Base-by-base conservation (phyloP, 2,329 filamentous ascomycete genomes). In the Chrysoporthe puriensis region DNA sequence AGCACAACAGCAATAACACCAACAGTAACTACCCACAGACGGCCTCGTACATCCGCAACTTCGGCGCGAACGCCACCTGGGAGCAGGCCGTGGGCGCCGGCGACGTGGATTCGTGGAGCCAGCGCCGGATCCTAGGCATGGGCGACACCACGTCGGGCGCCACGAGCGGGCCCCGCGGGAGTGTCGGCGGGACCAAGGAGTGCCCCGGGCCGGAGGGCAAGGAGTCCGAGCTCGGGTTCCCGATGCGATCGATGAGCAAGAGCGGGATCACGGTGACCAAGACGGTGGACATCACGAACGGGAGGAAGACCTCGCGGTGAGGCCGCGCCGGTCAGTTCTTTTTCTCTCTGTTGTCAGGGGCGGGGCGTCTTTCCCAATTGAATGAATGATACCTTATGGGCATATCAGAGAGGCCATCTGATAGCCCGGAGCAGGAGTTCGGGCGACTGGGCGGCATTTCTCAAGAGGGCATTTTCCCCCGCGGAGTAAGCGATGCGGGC, bases 211-310 rank as follows among this genome's bases (percentile, higher is more conserved):
- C 54, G 18, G 64, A 62, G 43, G 56, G 62, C 14, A 64, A 62
- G 34, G 50, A 54, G 57, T 18, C 56, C 54, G 58, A 67, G 44
- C 7, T 65, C 48, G 65, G 62, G 7, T 68, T 59, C 18, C 43
- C 43, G 2, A 43, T 69, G 62, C 62, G 65, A n/a, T 42, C 26
- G 5, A 36, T 69, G 43, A 62, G 59, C 54, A 69, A 69, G 52
- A 52, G 58, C 7, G 68, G 68, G 26, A 69, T 69, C 43, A 69
- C 68, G 8, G 68, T 69, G 13, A 69, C 68, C n/a, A 69, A 66
- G 62, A 69, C 68, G 43, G 62, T 69, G 11, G 68, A 68, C 43
- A 59, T 69, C 7, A 68, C 59, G 18, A 64, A 64, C 8, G 63
- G 52, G 32, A 36, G 43, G 48, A 54, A 43, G 21, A 9, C 34